Evolutionary conservation across 2,329 filamentous ascomycete genomes (phyloP).

Genomic region (Claviceps fusiformis): DNA sequence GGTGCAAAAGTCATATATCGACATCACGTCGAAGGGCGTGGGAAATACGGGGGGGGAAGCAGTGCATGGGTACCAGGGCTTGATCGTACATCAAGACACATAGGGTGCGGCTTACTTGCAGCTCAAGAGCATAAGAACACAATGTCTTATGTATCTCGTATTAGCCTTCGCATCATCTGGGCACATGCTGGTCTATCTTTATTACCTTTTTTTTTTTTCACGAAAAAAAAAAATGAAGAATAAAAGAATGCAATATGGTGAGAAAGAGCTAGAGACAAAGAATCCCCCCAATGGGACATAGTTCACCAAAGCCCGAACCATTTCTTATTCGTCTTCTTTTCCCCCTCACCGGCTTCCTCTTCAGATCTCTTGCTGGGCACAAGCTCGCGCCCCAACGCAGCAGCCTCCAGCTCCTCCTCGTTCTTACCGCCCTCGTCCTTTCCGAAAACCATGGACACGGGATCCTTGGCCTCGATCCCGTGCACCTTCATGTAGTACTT

Average conservation of each 20-base stretch:
- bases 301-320: slow-evolving; percentile 70
- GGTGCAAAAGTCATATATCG: not conserved
- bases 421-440: slow-evolving; percentile 22
- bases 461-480: slow-evolving; percentile 54
- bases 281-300: not conserved
- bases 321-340: slow-evolving; percentile 43
- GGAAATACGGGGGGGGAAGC: not conserved
- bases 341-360: slow-evolving; percentile 5
- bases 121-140: not conserved
- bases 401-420: slow-evolving; percentile 22
- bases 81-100: not conserved
- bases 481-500: slow-evolving; percentile 75
- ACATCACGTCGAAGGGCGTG: not conserved
- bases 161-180: not conserved
- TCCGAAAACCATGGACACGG: slow-evolving; percentile 33
- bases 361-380: slow-evolving; percentile 12
- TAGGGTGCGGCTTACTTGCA: not conserved
- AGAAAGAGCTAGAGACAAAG: not conserved
- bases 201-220: not conserved
- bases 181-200: no score
- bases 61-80: not conserved
- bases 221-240: not conserved
- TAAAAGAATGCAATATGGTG: not conserved
- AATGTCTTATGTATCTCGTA: not conserved
- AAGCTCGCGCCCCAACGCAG: slow-evolving; percentile 23